Evolutionary conservation across 192 early-diverging fungal genomes (phyloP).

Genomic region (Pilaira anomala): DNA sequence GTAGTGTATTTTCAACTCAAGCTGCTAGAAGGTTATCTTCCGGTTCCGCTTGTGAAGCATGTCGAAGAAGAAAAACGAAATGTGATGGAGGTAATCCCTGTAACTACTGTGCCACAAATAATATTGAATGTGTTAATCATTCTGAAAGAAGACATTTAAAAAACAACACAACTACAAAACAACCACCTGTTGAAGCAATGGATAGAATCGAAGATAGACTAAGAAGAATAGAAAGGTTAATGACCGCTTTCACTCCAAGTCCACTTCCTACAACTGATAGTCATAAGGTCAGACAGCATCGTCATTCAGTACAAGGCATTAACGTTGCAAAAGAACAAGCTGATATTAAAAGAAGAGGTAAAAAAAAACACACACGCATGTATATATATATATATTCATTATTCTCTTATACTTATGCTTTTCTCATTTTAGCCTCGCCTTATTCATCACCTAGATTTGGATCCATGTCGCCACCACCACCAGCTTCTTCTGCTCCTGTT

Average conservation of each 20-base stretch:
- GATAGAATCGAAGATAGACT: constrained; percentile 40
- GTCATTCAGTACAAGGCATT: constrained; percentile 38
- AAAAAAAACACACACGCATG: background rate
- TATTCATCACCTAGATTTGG: constrained; percentile 12
- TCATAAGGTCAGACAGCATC: constrained; percentile 21
- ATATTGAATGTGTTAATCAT: constrained; percentile 33
- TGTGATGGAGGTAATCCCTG: constrained; percentile 38
- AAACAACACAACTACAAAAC: background rate
- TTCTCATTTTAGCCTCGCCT: background rate
- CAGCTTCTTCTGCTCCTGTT: constrained; percentile 11
- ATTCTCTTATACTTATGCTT: background rate
- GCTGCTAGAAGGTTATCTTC: constrained; percentile 27
- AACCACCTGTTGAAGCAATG: constrained; percentile 26
- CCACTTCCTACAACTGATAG: constrained; percentile 21
- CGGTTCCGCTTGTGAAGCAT: constrained; percentile 37
- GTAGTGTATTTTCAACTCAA: constrained; percentile 27
- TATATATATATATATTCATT: background rate
- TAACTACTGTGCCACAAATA: constrained; percentile 27
- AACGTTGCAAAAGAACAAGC: constrained; percentile 35
- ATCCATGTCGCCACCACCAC: constrained; percentile 17
- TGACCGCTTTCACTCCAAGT: constrained; percentile 34
- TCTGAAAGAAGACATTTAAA: constrained; percentile 21
- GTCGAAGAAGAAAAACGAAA: constrained; percentile 36
- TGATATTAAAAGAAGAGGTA: constrained; percentile 22
- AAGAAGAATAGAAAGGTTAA: constrained; percentile 32